A percentile compares a stretch with the other conserved stretches of the same genome.
Evolutionary conservation across 2,329 filamentous ascomycete species (phyloP).

Genomic region (Amylocarpus encephaloides): DNA sequence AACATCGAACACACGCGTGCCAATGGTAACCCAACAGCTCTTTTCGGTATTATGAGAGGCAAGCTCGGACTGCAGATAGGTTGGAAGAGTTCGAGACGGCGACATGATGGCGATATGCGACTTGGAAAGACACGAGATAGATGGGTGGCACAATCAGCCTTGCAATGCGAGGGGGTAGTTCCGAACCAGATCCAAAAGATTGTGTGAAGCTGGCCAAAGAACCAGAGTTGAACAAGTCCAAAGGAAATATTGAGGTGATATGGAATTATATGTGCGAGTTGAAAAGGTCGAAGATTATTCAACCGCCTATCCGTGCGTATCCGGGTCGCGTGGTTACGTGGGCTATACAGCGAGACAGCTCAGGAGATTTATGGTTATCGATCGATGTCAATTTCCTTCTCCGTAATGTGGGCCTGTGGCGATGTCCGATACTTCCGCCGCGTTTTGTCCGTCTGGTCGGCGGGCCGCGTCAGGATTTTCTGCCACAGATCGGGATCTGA

Average conservation of each 20-base stretch:
- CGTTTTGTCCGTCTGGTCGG: too few species aligned
- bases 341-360: slow-evolving; percentile 1
- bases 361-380: slow-evolving; percentile 10
- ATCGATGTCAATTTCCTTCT: neutral
- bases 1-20: slow-evolving; percentile 87
- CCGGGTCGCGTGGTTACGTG: slow-evolving; percentile 3
- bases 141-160: neutral
- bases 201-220: neutral
- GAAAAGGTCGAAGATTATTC: neutral
- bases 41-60: slow-evolving; percentile 69
- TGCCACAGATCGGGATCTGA: too few species aligned
- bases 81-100: slow-evolving; percentile 77
- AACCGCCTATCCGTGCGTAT: neutral
- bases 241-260: neutral
- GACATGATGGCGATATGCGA: slow-evolving; percentile 41
- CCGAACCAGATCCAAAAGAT: neutral
- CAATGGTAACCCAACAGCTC: slow-evolving; percentile 90
- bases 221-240: neutral
- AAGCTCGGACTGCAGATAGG: slow-evolving; percentile 74
- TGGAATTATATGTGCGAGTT: neutral
- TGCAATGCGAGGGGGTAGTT: neutral
- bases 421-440: neutral
- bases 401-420: neutral
- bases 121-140: neutral
- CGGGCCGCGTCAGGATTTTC: too few species aligned